Evolutionary conservation across 2,329 filamentous ascomycete species (phyloP), one percentile per base, ranked within the genome.

Genomic region (Fonsecaea nubica): DNA sequence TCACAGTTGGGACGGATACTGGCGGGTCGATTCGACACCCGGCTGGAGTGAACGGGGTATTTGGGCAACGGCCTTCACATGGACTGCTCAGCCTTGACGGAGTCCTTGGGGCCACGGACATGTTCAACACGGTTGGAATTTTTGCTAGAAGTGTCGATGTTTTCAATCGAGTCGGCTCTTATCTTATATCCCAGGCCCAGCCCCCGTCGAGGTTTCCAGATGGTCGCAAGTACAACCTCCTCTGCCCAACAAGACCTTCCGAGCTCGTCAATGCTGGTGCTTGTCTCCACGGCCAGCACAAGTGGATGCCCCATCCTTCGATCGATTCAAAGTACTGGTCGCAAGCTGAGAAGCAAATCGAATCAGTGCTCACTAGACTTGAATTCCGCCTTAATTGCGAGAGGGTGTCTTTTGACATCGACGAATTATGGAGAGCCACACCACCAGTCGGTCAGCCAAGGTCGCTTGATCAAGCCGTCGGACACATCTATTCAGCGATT

Each of bases 21-120:
- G 76, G 77, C 30, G 76, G 84, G 52, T 80, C 80, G 13, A 82
- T 84, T 62, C 77, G 83, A n/a, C 77, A 80, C 0, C 83, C 83
- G 0, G 79, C 81, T 1, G 76, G 75, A 0, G 74, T 77, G 0
- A 76, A 80, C 25, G 83, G 82, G 0, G 65, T 81, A 0, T 84
- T 81, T 40, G 83, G 81, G 0, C 81, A 82, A 66, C 75, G 82
- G 0, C 82, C 82, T 0, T 79, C 78, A 54, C 78, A 80, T 80
- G 32, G 82, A 2, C 74, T 85, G 0, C 79, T 86, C 0, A 72
- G 77, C 8, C 75, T 86, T 1, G 79, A 82, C 6, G 76, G 82
- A 12, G 81, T 81, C 0, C 84, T 86, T 79, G 74, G 75, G 5
- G 72, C 76, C 2, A 76, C 75, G 4, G 67, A 75, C 10, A 63